Percentiles rank a stretch among this genome's conserved stretches.
Conservation (phyloP, 306 rosid genomes). For the Mimosa bimucronata region DNA sequence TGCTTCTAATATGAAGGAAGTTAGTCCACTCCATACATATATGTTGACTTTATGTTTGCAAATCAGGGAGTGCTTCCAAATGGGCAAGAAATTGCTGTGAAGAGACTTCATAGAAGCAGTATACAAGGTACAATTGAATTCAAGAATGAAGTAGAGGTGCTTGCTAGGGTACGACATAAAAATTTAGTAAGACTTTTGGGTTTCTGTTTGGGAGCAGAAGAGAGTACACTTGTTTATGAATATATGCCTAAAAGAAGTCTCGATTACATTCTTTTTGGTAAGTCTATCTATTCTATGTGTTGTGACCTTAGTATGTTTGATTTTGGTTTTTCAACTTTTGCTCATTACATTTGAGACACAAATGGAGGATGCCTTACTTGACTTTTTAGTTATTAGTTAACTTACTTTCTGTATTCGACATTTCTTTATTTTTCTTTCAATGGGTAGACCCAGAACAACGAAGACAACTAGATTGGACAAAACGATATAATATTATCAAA, state of each 20-base stretch:
- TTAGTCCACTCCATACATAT: no score
- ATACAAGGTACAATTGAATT: slow-evolving; percentile 56
- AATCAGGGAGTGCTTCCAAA: no score
- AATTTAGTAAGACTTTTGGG: slow-evolving; percentile 58
- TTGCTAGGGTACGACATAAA: slow-evolving; percentile 63
- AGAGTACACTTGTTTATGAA: slow-evolving; percentile 58
- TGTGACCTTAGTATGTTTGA: neutral
- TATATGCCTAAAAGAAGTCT: slow-evolving; percentile 54
- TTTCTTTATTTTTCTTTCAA: neutral
- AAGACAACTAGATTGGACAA: slow-evolving; percentile 46
- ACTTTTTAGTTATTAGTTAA: neutral
- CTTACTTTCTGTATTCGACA: neutral
- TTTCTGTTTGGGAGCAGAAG: slow-evolving; percentile 55
- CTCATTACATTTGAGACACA: neutral
- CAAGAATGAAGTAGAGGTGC: slow-evolving; percentile 56
- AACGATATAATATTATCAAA: slow-evolving; percentile 39
- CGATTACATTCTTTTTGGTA: slow-evolving; percentile 48
- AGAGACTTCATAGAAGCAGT: slow-evolving; percentile 49
- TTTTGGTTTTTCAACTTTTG: neutral
- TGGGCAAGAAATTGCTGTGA: slow-evolving; percentile 59
- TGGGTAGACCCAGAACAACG: slow-evolving; percentile 37
- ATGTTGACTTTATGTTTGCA: no score
- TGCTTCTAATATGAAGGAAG: no score
- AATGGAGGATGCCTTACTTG: neutral
- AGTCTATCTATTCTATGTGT: neutral